These are phyloP conservation scores for Aegilops sharonensis DNA, from an alignment of 176 grass and related monocot genomes.

Conservation along the genomic window DNA sequence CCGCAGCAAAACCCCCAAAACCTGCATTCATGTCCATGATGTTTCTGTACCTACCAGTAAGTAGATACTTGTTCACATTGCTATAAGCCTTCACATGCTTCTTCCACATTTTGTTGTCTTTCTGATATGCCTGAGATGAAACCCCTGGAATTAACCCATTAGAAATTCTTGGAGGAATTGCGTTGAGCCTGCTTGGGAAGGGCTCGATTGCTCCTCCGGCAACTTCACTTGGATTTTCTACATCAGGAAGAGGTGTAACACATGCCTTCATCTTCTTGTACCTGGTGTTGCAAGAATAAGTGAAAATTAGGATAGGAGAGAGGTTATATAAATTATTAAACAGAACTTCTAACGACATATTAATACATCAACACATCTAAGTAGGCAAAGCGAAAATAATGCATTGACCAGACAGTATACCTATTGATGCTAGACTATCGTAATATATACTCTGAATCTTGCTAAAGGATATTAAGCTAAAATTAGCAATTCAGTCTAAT, in stretches of 20 bases:
- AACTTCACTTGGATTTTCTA: conserved; percentile 56
- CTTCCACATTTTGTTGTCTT: conserved; percentile 81
- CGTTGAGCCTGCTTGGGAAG: conserved; percentile 80
- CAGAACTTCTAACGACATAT: background rate
- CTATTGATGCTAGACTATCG: background rate
- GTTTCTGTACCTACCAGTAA: conserved; percentile 79
- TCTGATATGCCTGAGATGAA: conserved; percentile 57
- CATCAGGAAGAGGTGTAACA: conserved; percentile 75
- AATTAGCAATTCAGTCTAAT: background rate
- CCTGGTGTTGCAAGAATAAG: conserved; percentile 34
- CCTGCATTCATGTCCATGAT: conserved; percentile 96
- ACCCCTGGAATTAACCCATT: conserved; percentile 56
- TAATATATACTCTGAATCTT: background rate
- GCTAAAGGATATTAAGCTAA: background rate
- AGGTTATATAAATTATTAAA: background rate
- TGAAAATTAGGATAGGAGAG: background rate
- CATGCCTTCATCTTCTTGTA: conserved; percentile 83
- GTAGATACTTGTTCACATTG: conserved; percentile 74
- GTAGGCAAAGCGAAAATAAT: background rate
- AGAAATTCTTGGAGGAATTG: conserved; percentile 78
- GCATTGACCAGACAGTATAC: background rate
- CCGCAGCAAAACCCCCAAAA: conserved; percentile 71
- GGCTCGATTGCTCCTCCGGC: conserved; percentile 69
- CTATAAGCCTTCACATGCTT: conserved; percentile 80
- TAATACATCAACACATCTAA: background rate